Evolutionary conservation across 139 green algal species (phyloP).

Genomic region (Bryopsis sp.): DNA sequence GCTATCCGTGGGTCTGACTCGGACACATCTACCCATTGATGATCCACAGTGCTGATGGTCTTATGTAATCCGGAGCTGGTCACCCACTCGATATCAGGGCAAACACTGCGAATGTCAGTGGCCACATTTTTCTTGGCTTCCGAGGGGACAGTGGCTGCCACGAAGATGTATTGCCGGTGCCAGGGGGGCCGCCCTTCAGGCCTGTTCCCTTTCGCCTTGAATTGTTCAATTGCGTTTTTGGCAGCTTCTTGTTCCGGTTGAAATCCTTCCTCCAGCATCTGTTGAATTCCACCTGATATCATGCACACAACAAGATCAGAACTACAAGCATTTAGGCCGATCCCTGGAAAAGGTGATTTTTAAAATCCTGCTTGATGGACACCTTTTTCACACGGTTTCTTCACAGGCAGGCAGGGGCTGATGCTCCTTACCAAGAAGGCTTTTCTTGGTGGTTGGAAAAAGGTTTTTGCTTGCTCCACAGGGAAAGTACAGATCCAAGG

Average conservation of each 20-base stretch:
- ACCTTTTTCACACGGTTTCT: not conserved
- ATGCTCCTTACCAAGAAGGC: not conserved
- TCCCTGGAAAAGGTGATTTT: not conserved
- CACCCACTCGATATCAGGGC: conserved; percentile 62
- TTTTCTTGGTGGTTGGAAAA: too few relatives aligned
- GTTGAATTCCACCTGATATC: conserved; percentile 22
- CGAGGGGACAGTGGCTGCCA: conserved; percentile 81
- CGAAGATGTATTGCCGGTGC: conserved; percentile 84
- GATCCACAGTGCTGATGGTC: conserved; percentile 31
- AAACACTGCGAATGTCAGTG: conserved; percentile 41
- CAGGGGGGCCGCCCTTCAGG: conserved; percentile 15
- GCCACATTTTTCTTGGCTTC: conserved; percentile 49
- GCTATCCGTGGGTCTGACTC: not conserved
- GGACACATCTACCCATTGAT: conserved; percentile 35
- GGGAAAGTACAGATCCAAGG: not conserved
- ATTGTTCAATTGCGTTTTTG: conserved; percentile 5
- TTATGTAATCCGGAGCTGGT: conserved; percentile 55
- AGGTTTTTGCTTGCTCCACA: not conserved
- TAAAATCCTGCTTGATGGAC: not conserved
- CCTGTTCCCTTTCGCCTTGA: not conserved
- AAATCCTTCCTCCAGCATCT: conserved; percentile 42
- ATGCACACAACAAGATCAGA: not conserved
- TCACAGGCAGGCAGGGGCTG: not conserved
- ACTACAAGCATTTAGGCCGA: too few relatives aligned
- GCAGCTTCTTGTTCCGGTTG: conserved; percentile 6